These are phyloP conservation scores for Saccharomycopsis crataegensis DNA, from an alignment of 1,139 yeast genomes.

Conservation along the genomic window DNA sequence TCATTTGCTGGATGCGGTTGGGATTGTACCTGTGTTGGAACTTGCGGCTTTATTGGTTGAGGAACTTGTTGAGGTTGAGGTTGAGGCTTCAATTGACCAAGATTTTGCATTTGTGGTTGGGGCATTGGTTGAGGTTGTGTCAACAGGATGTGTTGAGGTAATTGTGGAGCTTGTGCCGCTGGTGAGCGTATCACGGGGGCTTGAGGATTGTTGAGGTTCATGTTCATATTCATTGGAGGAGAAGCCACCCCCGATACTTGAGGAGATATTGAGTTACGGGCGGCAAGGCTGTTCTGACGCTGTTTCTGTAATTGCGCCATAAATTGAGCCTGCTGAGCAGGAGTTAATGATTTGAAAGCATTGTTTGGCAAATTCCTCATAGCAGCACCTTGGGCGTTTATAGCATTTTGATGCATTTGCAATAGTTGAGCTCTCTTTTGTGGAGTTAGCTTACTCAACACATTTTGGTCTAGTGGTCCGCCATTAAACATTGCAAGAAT, in stretches of 20 bases:
- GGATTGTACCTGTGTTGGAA: conserved; percentile 1
- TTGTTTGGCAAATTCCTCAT: neutral
- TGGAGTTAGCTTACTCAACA: conserved; percentile 8
- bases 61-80: too few species aligned
- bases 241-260: neutral
- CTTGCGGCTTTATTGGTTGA: neutral
- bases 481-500: conserved; percentile 5
- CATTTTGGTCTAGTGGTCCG: conserved; percentile 1
- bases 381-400: conserved; percentile 4
- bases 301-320: conserved; percentile 8
- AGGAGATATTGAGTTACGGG: neutral
- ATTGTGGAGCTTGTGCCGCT: too few species aligned
- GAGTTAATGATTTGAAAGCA: neutral
- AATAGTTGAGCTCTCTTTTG: conserved; percentile 7
- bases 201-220: too few species aligned
- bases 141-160: too few species aligned
- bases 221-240: neutral
- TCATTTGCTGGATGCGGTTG: conserved; percentile 8
- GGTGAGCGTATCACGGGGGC: too few species aligned
- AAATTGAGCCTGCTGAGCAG: neutral
- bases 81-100: too few species aligned
- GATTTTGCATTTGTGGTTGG: too few species aligned
- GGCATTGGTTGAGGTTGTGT: too few species aligned
- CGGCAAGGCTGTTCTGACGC: neutral
- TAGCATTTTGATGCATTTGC: conserved; percentile 12